phyloP scores from a whole-genome alignment of 2,329 filamentous ascomycete species.

The Fusarium oxysporum region DNA sequence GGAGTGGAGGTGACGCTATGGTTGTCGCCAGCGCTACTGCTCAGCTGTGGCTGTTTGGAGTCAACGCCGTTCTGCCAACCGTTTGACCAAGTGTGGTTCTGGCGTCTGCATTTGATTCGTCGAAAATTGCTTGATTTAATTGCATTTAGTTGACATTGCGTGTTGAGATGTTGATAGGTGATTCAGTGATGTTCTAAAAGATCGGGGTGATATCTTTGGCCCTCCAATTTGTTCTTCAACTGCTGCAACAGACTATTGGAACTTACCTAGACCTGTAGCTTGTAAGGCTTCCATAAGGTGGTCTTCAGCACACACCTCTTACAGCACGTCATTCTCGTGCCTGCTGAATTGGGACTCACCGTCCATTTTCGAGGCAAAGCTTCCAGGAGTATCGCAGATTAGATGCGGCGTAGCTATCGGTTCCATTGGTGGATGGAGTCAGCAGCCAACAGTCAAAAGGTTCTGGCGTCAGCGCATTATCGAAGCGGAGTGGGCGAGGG shows the following conservation, averaged over 20 bases:
- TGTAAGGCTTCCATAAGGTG: background rate
- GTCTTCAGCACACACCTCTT: background rate
- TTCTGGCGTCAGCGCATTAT: slow-evolving; percentile 22
- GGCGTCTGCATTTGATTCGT: slow-evolving; percentile 31
- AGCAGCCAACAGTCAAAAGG: background rate
- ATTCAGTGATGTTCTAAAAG: background rate
- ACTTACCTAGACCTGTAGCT: background rate
- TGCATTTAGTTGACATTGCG: background rate
- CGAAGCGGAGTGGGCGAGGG: slow-evolving; percentile 30
- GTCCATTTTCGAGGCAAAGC: slow-evolving; percentile 6
- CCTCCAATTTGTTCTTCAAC: background rate
- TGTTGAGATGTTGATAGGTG: slow-evolving; percentile 3
- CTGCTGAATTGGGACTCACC: slow-evolving; percentile 11
- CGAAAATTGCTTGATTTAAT: slow-evolving; percentile 8
- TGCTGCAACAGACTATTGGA: background rate
- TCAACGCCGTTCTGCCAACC: slow-evolving; percentile 6
- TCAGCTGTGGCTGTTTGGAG: slow-evolving; percentile 31
- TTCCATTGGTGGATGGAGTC: slow-evolving; percentile 31
- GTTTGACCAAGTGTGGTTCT: slow-evolving; percentile 27
- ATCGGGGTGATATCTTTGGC: background rate
- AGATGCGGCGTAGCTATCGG: slow-evolving; percentile 17
- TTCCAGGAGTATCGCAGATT: slow-evolving; percentile 26
- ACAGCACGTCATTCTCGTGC: slow-evolving; percentile 24
- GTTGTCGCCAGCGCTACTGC: slow-evolving; percentile 16
- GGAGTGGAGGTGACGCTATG: slow-evolving; percentile 7